phyloP scores from a whole-genome alignment of 805 yeast genomes.

The Zygosaccharomyces gambellarensis region DNA sequence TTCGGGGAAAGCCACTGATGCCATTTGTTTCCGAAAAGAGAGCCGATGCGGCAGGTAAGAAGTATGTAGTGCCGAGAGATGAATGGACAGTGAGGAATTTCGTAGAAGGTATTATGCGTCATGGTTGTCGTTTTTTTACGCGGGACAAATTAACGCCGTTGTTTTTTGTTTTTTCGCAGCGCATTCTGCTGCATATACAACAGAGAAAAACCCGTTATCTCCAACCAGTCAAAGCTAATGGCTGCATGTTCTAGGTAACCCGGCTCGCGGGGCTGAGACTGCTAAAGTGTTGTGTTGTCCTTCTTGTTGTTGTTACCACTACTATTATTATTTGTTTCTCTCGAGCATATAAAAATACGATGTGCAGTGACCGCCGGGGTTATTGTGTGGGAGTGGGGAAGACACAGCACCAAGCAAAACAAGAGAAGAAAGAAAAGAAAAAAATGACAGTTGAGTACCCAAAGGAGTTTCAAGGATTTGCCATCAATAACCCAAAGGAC shows the following conservation, averaged over 20 bases:
- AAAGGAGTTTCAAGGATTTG: conserved; percentile 57
- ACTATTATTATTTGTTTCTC: background rate
- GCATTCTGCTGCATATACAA: too few species aligned
- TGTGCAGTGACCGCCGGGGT: background rate
- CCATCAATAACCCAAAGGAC: conserved; percentile 44
- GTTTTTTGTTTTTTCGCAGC: background rate
- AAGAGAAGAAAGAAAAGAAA: background rate
- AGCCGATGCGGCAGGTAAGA: too few species aligned
- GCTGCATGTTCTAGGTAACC: background rate
- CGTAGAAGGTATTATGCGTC: background rate
- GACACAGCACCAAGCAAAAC: background rate
- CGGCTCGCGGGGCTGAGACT: background rate
- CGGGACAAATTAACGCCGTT: background rate
- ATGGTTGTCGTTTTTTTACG: background rate
- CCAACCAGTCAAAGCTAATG: too few species aligned
- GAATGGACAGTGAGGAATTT: too few species aligned
- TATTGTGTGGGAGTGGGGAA: background rate
- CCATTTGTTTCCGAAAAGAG: too few species aligned
- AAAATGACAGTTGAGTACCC: conserved; percentile 15
- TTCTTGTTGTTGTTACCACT: background rate
- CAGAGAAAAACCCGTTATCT: background rate
- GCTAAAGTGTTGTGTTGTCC: background rate
- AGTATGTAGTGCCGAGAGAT: too few species aligned
- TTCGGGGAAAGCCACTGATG: background rate
- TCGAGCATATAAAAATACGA: background rate